Evolutionary conservation across 495 filamentous ascomycete species (phyloP).

Genomic region (Cercophora samala): DNA sequence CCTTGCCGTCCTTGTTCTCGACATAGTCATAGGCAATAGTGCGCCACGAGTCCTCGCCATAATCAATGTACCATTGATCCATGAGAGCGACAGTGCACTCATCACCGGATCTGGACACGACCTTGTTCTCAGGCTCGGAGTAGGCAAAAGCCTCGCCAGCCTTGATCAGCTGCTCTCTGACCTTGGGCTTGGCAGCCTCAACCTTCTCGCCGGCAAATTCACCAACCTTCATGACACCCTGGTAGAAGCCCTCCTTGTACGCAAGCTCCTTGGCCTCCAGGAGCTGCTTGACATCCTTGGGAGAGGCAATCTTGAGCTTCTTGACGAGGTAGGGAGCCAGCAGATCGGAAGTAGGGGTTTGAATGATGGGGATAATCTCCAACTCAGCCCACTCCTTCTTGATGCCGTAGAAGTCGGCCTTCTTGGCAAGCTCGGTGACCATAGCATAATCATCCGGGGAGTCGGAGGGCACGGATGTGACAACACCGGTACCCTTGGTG

Average conservation of each 20-base stretch:
- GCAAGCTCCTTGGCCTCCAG: conserved; percentile 92
- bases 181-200: conserved; percentile 79
- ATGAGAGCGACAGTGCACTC: conserved; percentile 81
- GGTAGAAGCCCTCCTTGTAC: conserved; percentile 97
- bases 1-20: conserved; percentile 55
- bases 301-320: conserved; percentile 92
- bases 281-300: conserved; percentile 87
- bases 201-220: conserved; percentile 88
- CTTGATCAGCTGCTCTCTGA: conserved; percentile 74
- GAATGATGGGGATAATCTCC: conserved; percentile 82
- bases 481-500: conserved; percentile 93
- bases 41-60: conserved; percentile 80
- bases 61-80: conserved; percentile 97
- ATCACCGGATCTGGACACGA: conserved; percentile 81
- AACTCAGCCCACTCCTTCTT: conserved; percentile 94
- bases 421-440: conserved; percentile 82
- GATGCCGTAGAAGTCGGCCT: conserved; percentile 95
- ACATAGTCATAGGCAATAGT: conserved; percentile 69
- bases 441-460: conserved; percentile 95
- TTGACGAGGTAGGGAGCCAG: conserved; percentile 81
- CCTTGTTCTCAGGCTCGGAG: conserved; percentile 85
- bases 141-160: conserved; percentile 83
- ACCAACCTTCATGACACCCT: conserved; percentile 84
- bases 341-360: conserved; percentile 83
- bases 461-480: conserved; percentile 92